Base-by-base conservation (phyloP, 1,139 yeast genomes). In the Wickerhamomyces sp. region DNA sequence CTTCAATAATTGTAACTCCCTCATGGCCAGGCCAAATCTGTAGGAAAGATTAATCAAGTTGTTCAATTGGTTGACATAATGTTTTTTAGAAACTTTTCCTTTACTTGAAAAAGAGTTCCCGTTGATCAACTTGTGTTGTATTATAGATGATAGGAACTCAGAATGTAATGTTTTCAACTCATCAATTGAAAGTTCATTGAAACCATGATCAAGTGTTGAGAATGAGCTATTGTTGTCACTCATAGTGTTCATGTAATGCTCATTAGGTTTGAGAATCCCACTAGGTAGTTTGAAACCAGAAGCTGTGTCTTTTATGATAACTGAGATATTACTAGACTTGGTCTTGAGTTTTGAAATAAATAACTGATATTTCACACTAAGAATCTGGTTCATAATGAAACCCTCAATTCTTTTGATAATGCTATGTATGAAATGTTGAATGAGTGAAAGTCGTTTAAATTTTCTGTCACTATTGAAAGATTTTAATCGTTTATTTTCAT, bases 381-480 rank as follows among this genome's bases (percentile, higher is more conserved):
- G 68, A 15, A 78, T 61, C 41, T 76, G 78, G 46, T 59, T 64
- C 18, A 74, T 64, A 16, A 78, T 62, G 46, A 68, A 76, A 20
- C 61, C 61, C 25, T 67, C 60, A 8, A 79, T 48, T 1, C 65
- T 59, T 34, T 66, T 65, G 34, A 78, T 55, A 44, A 78, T 74
- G 28, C 69, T 67, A 27, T 64, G 56, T 41, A 78, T 61, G 43
- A 68, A 70, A 50, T 65, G 66, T 36, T 81, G 65, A 3, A 77
- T 64, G 39, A 77, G 49, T 46, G 65, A 66, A 13, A 76, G 57
- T 12, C 68, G 62, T 37, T 67, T 70, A 45, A 65, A 57, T 3
- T 66, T 58, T 38, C 62, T 61, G 33, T 39, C 41, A 21, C 28
- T 41, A 32, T 32, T 38, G 10, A 35, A 14, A 16, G 31, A 31